A percentile compares a stretch with the other conserved stretches of the same genome.
These are phyloP conservation scores for Alternaria ventricosa DNA, from an alignment of 2,329 filamentous ascomycete species.

Conservation along the genomic window DNA sequence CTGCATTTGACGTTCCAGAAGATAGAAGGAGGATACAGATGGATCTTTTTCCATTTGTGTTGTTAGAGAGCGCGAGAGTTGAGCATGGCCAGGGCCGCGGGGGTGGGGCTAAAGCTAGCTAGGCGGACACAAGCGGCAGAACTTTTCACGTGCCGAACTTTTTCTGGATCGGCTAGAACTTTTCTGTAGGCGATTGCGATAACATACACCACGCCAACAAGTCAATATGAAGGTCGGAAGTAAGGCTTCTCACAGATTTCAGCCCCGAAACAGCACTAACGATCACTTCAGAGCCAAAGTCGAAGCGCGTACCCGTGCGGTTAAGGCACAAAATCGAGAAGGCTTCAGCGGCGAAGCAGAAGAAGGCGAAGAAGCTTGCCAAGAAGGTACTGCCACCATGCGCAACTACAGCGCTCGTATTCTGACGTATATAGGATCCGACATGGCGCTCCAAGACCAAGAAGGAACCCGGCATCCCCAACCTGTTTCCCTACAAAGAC, in stretches of 20 bases:
- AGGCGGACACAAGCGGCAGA: slow-evolving; percentile 9
- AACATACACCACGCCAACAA: slow-evolving; percentile 18
- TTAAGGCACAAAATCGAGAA: slow-evolving; percentile 97
- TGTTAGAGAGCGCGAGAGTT: not conserved
- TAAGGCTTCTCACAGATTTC: slow-evolving; percentile 27
- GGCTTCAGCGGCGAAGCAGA: slow-evolving; percentile 85
- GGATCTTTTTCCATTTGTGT: not conserved
- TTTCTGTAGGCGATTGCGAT: slow-evolving; percentile 20
- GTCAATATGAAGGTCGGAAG: slow-evolving; percentile 52
- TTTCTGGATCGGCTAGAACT: slow-evolving; percentile 34
- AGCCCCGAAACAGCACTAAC: slow-evolving; percentile 7
- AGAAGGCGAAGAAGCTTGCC: slow-evolving; percentile 83
- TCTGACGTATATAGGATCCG: slow-evolving; percentile 70
- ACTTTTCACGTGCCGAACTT: slow-evolving; percentile 18
- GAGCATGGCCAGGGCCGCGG: not conserved
- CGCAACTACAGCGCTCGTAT: not conserved
- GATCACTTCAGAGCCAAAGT: slow-evolving; percentile 76
- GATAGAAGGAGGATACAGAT: not conserved
- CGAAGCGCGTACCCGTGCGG: slow-evolving; percentile 88
- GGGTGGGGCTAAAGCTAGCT: slow-evolving; percentile 8
- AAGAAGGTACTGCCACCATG: slow-evolving; percentile 68
- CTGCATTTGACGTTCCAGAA: not conserved
- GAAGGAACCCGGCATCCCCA: slow-evolving; percentile 98
- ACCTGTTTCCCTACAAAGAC: slow-evolving; percentile 97
- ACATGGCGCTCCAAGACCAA: slow-evolving; percentile 95